phyloP scores from a whole-genome alignment of 2,329 filamentous ascomycete species.

The Curvularia eragrostidis region DNA sequence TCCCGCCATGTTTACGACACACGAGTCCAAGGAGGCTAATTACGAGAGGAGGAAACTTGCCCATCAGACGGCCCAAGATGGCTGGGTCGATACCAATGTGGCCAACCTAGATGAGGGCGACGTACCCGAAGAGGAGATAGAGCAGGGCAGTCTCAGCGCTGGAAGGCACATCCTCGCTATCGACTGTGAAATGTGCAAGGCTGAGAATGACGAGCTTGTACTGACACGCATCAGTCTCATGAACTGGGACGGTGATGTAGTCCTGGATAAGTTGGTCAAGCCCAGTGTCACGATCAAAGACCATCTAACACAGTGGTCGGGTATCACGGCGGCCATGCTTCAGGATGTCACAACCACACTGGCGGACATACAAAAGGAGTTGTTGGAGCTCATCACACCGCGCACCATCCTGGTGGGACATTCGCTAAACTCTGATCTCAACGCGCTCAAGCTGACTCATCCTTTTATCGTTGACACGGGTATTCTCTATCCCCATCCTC shows the following conservation, averaged over 20 bases:
- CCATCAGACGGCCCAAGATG: conserved; percentile 61
- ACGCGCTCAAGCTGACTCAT: conserved; percentile 83
- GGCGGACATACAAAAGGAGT: conserved; percentile 77
- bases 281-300: conserved; percentile 86
- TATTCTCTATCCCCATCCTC: conserved; percentile 86
- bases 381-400: conserved; percentile 75
- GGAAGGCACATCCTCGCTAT: conserved; percentile 81
- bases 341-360: conserved; percentile 83
- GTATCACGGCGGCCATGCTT: conserved; percentile 88
- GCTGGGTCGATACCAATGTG: conserved; percentile 84
- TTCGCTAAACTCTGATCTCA: conserved; percentile 82
- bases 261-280: conserved; percentile 92
- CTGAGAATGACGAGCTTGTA: conserved; percentile 77
- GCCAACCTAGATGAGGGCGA: conserved; percentile 69
- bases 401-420: conserved; percentile 79
- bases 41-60: conserved; percentile 60
- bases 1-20: conserved; percentile 71
- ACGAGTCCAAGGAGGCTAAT: conserved; percentile 62
- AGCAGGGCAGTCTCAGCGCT: conserved; percentile 82
- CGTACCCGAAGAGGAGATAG: conserved; percentile 72
- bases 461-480: conserved; percentile 94
- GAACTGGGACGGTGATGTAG: conserved; percentile 79
- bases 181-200: conserved; percentile 98
- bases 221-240: conserved; percentile 89
- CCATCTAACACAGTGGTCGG: conserved; percentile 88